A percentile compares a stretch with the other conserved stretches of the same genome.
These are phyloP conservation scores for Tolypocladium sp. DNA, from an alignment of 2,329 filamentous ascomycete species.

Conservation along the genomic window DNA sequence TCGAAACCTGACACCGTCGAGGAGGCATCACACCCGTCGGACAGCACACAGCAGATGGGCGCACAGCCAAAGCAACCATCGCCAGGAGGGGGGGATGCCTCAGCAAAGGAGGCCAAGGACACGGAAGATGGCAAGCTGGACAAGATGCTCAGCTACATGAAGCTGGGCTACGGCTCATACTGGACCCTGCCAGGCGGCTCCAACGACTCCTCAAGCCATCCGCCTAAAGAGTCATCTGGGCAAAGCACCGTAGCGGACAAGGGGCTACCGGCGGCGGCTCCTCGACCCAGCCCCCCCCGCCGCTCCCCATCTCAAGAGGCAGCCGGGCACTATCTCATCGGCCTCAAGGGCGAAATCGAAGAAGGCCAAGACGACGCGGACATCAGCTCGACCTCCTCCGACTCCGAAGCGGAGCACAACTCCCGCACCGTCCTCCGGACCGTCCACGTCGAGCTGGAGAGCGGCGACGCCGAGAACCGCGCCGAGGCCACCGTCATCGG, in stretches of 20 bases:
- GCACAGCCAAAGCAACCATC: constrained; percentile 1
- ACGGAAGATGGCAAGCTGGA: constrained; percentile 33
- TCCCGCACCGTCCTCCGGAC: constrained; percentile 55
- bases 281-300: constrained; percentile 5
- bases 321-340: constrained; percentile 52
- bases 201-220: constrained; percentile 6
- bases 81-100: background rate
- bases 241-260: background rate
- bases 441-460: constrained; percentile 55
- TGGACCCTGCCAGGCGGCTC: constrained; percentile 39
- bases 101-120: background rate
- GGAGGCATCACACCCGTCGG: background rate
- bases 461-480: constrained; percentile 24
- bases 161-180: constrained; percentile 58
- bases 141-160: constrained; percentile 55
- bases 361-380: constrained; percentile 26
- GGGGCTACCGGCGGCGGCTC: background rate
- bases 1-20: background rate
- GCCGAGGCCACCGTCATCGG: constrained; percentile 34
- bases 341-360: constrained; percentile 56
- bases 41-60: background rate
- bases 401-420: constrained; percentile 27
- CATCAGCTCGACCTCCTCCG: constrained; percentile 19
- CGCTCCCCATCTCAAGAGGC: constrained; percentile 17
- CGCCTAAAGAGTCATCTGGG: background rate